phyloP scores from a whole-genome alignment of 805 yeast genomes.

The Lipomyces japonicus region DNA sequence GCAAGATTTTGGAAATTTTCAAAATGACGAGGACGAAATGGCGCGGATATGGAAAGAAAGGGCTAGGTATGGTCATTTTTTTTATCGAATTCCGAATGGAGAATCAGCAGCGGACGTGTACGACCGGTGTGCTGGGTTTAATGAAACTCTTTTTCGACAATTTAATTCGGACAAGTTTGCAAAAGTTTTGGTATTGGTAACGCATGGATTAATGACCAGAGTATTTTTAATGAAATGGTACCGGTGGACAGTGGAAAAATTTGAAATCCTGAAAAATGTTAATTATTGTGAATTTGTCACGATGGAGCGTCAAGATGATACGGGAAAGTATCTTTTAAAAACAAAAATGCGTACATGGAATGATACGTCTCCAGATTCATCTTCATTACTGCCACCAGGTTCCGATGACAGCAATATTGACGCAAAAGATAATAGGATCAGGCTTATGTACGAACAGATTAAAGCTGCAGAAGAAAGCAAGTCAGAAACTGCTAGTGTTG shows the following conservation, averaged over 20 bases:
- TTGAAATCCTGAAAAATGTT: slow-evolving; percentile 76
- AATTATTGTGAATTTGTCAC: slow-evolving; percentile 80
- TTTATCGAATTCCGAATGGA: slow-evolving; percentile 87
- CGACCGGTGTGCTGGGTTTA: slow-evolving; percentile 85
- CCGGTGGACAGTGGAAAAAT: slow-evolving; percentile 86
- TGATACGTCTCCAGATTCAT: slow-evolving; percentile 37
- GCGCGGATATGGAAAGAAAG: slow-evolving; percentile 77
- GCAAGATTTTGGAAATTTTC: slow-evolving; percentile 94
- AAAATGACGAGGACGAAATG: slow-evolving; percentile 68
- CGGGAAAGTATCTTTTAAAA: slow-evolving; percentile 50
- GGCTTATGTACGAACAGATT: not conserved
- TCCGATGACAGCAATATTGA: not conserved
- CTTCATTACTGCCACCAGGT: not conserved
- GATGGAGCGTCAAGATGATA: slow-evolving; percentile 58
- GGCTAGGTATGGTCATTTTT: slow-evolving; percentile 82
- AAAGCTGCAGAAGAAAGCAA: not conserved
- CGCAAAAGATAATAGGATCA: not conserved
- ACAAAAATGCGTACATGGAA: slow-evolving; percentile 73
- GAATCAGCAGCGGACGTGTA: slow-evolving; percentile 96
- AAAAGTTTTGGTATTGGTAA: slow-evolving; percentile 75
- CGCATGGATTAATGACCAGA: slow-evolving; percentile 92
- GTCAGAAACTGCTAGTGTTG: not conserved
- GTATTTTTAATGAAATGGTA: slow-evolving; percentile 94
- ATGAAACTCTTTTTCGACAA: slow-evolving; percentile 79
- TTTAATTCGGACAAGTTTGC: slow-evolving; percentile 69